phyloP scores from a whole-genome alignment of 164 flowering plant species.

The Houttuynia cordata region DNA sequence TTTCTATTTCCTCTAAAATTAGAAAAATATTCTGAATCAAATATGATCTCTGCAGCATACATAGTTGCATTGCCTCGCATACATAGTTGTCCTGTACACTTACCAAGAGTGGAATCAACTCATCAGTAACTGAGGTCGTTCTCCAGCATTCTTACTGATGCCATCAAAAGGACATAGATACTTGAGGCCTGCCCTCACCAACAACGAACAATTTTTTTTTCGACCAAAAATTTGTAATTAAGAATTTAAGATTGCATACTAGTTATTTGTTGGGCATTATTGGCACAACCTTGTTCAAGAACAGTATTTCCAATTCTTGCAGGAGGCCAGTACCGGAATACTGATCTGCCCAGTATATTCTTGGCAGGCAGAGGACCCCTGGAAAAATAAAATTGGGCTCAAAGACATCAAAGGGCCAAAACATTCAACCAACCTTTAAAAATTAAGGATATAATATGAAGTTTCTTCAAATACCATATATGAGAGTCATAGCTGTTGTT shows the following conservation, averaged over 20 bases:
- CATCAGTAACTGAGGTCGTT: background rate
- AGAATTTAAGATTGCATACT: background rate
- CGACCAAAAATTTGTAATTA: background rate
- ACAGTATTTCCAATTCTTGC: slow-evolving; percentile 71
- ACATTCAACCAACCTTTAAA: background rate
- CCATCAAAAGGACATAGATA: background rate
- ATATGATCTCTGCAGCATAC: background rate
- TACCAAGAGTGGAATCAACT: background rate
- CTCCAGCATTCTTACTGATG: background rate
- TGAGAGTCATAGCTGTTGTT: slow-evolving; percentile 98
- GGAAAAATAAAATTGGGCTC: background rate
- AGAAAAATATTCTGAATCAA: background rate
- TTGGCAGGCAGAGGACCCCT: slow-evolving; percentile 96
- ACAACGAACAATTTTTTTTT: background rate
- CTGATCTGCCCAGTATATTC: slow-evolving; percentile 86
- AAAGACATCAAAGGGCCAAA: background rate
- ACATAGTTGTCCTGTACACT: background rate
- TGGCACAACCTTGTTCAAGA: slow-evolving; percentile 15
- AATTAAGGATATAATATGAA: background rate
- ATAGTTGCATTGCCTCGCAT: no score
- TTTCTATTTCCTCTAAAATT: background rate
- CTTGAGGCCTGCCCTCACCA: background rate
- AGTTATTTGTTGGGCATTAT: background rate
- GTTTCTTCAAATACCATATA: slow-evolving; percentile 50
- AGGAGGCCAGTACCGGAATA: slow-evolving; percentile 91